Evolutionary conservation across 768 basidiomycete genomes (phyloP).

Genomic region (Collybia sp.): DNA sequence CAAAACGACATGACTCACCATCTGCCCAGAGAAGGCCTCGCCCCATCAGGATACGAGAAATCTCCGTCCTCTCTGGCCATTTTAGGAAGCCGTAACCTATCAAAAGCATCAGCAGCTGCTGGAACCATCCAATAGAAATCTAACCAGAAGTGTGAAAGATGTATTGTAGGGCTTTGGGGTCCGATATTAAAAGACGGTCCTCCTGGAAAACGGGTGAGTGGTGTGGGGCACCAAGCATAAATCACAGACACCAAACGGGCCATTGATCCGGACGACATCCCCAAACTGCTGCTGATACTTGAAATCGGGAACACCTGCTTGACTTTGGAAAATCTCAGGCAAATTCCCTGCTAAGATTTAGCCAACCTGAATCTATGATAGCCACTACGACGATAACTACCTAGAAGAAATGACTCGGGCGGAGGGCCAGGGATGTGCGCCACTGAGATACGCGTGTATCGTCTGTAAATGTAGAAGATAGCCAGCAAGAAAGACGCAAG

Average conservation of each 20-base stretch:
- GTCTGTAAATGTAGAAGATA: slow-evolving; percentile 26
- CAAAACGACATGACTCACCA: slow-evolving; percentile 22
- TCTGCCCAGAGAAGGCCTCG: slow-evolving; percentile 52
- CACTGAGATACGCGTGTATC: slow-evolving; percentile 33
- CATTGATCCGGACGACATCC: slow-evolving; percentile 46
- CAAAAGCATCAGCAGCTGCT: background rate
- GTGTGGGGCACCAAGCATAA: slow-evolving; percentile 1
- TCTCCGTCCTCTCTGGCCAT: slow-evolving; percentile 43
- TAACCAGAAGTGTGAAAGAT: slow-evolving; percentile 47
- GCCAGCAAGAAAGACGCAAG: slow-evolving; percentile 1
- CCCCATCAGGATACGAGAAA: slow-evolving; percentile 46
- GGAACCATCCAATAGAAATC: slow-evolving; percentile 3
- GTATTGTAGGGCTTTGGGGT: slow-evolving; percentile 56
- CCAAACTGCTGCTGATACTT: slow-evolving; percentile 47
- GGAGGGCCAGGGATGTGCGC: slow-evolving; percentile 44
- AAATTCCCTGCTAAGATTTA: slow-evolving; percentile 34
- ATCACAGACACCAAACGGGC: slow-evolving; percentile 37
- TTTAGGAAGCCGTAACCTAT: slow-evolving; percentile 51
- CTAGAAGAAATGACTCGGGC: slow-evolving; percentile 43
- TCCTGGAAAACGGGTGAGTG: slow-evolving; percentile 26
- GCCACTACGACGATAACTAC: slow-evolving; percentile 17
- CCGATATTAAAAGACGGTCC: slow-evolving; percentile 47
- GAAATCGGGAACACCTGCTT: slow-evolving; percentile 48
- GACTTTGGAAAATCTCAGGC: slow-evolving; percentile 43
- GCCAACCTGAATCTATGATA: background rate